A percentile compares a stretch with the other conserved stretches of the same genome.
Conservation (phyloP, 331 rosid species). For the Cydonia oblonga region DNA sequence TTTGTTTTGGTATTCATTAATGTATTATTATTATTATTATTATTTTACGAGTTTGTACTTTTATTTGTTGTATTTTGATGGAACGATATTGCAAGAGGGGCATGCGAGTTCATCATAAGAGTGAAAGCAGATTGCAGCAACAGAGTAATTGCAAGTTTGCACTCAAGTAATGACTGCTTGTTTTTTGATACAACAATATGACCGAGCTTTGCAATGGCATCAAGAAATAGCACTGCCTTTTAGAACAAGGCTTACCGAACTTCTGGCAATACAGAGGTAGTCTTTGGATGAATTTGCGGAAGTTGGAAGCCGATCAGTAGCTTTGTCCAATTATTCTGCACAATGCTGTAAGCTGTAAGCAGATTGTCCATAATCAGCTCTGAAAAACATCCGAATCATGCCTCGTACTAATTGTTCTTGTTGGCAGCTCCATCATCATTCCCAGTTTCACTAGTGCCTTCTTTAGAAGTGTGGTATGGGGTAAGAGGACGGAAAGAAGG, state of each 20-base stretch:
- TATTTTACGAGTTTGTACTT: neutral
- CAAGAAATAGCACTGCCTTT: neutral
- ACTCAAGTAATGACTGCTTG: no score
- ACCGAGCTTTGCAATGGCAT: neutral
- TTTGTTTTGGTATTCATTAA: neutral
- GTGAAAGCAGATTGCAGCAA: no score
- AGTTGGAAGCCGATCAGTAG: neutral
- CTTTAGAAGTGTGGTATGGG: slow-evolving; percentile 8
- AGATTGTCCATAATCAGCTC: neutral
- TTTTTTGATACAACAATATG: no score
- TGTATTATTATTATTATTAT: neutral
- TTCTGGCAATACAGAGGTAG: neutral
- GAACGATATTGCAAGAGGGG: no score
- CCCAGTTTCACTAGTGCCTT: neutral
- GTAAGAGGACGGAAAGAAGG: slow-evolving; percentile 16
- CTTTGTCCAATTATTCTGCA: neutral
- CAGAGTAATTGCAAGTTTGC: no score
- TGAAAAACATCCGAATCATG: neutral
- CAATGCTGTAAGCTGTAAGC: neutral
- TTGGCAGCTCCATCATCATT: neutral
- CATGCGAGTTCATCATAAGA: no score
- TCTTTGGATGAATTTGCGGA: neutral
- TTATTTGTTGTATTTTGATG: no score
- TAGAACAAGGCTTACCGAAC: neutral
- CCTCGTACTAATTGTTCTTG: neutral